Evolutionary conservation across 2,329 filamentous ascomycete species (phyloP), one percentile per base, ranked within the genome.

Genomic region (Pyricularia sp.): DNA sequence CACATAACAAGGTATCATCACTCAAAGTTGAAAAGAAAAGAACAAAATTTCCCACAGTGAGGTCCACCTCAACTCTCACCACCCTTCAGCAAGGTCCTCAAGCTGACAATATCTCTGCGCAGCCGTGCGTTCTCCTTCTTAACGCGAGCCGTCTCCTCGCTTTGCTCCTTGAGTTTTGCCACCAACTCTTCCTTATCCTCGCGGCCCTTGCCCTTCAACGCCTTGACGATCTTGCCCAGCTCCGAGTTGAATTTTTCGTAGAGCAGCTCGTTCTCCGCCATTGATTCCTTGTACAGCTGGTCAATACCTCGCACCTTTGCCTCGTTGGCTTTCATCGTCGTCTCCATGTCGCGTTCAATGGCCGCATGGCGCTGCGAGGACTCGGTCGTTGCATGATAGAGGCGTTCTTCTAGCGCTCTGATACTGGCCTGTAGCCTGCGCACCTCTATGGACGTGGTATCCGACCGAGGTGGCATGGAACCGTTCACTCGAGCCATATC

Each of bases 201-300:
- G 62, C 89, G 88, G 4, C 85, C 84, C 69, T 88, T 88, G 66
- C 84, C 84, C 73, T 85, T 86, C 62, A 94, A 81, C 55, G 88
- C 90, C 73, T 86, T 88, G 59, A 92, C 81, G 66, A 97, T 90
- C 78, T 89, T 91, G 70, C 85, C 88, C 62, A 97, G 78, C 76
- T 97, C 93, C n/a, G 86, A 84, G 71, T 97, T 96, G 79, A 97
- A 96, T 67, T 88, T 88, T 69, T 93, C 89, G 75, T 97, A 97
- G 65, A 97, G 80, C 33, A 93, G 84, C 76, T 97, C 93, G 70
- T 97, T 97, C 78, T 97, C 93, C 0, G 91, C 90, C 70, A 87
- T 91, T 19, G 88, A 85, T 72, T 96, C 91, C 68, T 91, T 89
- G 77, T 96, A 96, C 63, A 96, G 79, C 75, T 96, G 90, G 73